Conservation (phyloP, 2,329 filamentous ascomycete species). For the Beauveria brongniartii region DNA sequence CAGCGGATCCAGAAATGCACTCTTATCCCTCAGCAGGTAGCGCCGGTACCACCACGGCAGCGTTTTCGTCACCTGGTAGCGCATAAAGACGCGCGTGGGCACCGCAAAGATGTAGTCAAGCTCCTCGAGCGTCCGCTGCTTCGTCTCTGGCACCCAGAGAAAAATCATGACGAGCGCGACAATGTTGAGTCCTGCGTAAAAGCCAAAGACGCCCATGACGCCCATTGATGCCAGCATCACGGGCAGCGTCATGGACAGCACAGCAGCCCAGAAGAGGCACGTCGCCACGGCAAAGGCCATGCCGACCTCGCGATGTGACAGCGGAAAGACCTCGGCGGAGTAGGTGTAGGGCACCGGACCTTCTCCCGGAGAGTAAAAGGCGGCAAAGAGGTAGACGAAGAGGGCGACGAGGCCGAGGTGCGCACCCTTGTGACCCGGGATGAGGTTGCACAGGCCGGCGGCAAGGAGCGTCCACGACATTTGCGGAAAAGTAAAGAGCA, state of each 20-base stretch:
- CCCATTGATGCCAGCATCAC: constrained; percentile 40
- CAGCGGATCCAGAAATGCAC: constrained; percentile 32
- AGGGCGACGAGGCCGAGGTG: constrained; percentile 41
- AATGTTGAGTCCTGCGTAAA: constrained; percentile 49
- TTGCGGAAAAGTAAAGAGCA: constrained; percentile 35
- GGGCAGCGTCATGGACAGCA: constrained; percentile 57
- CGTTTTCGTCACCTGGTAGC: constrained; percentile 47
- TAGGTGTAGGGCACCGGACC: constrained; percentile 62
- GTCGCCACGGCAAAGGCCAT: constrained; percentile 64
- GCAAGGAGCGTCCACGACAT: constrained; percentile 34
- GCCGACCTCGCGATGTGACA: constrained; percentile 62
- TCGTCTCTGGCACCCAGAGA: constrained; percentile 50
- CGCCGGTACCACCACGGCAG: constrained; percentile 55
- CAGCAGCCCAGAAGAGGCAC: constrained; percentile 51
- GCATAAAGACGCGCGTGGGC: constrained; percentile 47
- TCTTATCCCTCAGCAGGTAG: constrained; percentile 44
- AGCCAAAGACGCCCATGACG: constrained; percentile 42
- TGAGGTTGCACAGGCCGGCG: constrained; percentile 42
- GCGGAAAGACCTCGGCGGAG: constrained; percentile 60
- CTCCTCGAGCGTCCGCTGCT: constrained; percentile 44
- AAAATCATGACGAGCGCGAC: constrained; percentile 49
- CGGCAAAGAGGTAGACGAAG: constrained; percentile 49
- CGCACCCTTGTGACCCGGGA: constrained; percentile 29
- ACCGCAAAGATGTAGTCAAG: constrained; percentile 56
- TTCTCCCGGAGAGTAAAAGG: constrained; percentile 46